Base-by-base conservation (phyloP, 176 grass and related monocot species). In the Thinopyrum elongatum region DNA sequence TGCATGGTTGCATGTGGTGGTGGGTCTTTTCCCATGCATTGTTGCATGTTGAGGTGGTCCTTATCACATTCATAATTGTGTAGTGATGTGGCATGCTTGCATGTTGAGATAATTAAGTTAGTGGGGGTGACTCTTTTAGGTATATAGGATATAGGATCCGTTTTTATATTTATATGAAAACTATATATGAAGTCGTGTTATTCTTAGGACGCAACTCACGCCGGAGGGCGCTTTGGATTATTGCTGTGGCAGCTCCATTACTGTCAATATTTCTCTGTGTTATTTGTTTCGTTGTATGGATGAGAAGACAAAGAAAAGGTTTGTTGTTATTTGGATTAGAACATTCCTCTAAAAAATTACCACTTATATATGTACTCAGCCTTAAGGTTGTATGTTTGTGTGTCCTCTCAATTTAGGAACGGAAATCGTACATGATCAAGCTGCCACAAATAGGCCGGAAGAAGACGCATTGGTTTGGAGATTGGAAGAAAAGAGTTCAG, bases 401-500 rank as follows among this genome's bases (percentile, higher is more conserved):
- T 21, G 16, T 49, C 17, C 36, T 76, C 21, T 23, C 53, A 42
- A 76, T 84, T 51, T 74, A 84, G 39, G 39, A 76, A 49, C 23
- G 0, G 16, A 1, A 60, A 63, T 28, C 27, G 6, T 74, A 38
- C 57, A 47, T 6, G 28, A 47, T 39, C 19, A 47, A 16, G 70
- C 26, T 47, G 36, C 1, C 5, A 7, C 29, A 6, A n/a, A 84
- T 76, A 84, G 70, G 26, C 47, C 29, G 13, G 55, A 70, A 13
- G 31, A 83, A 70, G 55, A 17, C 12, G 15, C 36, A 64, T 23
- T 61, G 17, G 65, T 58, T 39, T 57, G 55, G 71, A 77, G 29
- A 57, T 68, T 68, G 22, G 42, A 88, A 34, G 42, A 82, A 31
- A 28, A 67, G 9, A 83, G 70, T 63, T 84, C 70, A 46, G 76